Conservation (phyloP, 1,284 basidiomycete genomes). For the Malassezia sp. region DNA sequence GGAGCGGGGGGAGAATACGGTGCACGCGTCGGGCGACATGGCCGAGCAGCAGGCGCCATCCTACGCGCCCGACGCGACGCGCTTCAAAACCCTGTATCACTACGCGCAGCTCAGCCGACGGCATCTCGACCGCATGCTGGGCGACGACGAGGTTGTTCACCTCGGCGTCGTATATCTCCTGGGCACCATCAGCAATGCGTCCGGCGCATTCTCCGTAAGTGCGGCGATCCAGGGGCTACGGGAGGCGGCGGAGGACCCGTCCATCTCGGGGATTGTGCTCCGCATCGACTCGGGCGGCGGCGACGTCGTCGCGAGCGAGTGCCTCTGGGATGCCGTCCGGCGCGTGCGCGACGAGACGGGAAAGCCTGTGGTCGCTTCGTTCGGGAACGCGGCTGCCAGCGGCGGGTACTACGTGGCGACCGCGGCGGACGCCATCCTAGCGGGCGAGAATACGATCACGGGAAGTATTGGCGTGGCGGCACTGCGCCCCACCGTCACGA, state of each 20-base stretch:
- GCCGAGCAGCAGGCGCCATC: no score
- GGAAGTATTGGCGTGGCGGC: constrained; percentile 49
- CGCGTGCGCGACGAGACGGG: constrained; percentile 42
- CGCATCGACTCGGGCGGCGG: constrained; percentile 49
- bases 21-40: neutral
- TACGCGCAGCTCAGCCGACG: constrained; percentile 25
- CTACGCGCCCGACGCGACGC: constrained; percentile 11
- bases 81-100: constrained; percentile 29
- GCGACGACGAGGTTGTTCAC: constrained; percentile 37
- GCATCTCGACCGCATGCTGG: constrained; percentile 22
- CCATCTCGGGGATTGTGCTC: constrained; percentile 47
- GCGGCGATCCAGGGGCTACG: constrained; percentile 47
- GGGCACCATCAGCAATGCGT: constrained; percentile 43
- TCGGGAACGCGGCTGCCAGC: constrained; percentile 48
- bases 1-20: constrained; percentile 11
- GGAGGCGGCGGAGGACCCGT: constrained; percentile 47
- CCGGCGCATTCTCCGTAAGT: constrained; percentile 40
- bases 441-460: constrained; percentile 47
- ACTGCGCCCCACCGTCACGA: constrained; percentile 47
- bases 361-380: constrained; percentile 48
- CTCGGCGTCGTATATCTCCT: constrained; percentile 48
- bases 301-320: constrained; percentile 48
- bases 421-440: constrained; percentile 44
- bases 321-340: constrained; percentile 48
- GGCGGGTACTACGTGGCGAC: constrained; percentile 47